A percentile compares a stretch with the other conserved stretches of the same genome.
These are phyloP conservation scores for Melocanna baccifera DNA, from an alignment of 176 grass and related monocot genomes.

Conservation along the genomic window DNA sequence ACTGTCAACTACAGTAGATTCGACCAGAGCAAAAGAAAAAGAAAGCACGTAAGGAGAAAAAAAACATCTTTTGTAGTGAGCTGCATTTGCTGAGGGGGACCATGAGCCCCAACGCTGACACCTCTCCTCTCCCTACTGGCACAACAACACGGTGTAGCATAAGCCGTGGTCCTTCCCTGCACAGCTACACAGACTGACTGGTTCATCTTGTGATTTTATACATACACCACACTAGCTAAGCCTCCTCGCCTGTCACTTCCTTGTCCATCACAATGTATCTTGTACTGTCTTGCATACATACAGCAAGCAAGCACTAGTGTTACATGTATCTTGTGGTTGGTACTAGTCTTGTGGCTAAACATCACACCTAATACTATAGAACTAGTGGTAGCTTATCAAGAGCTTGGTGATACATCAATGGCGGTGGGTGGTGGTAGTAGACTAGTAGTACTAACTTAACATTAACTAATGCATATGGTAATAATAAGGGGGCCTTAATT, in stretches of 20 bases:
- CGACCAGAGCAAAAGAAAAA: neutral
- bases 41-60: neutral
- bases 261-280: constrained; percentile 14
- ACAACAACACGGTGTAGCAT: constrained; percentile 1
- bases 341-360: constrained; percentile 42
- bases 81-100: constrained; percentile 23
- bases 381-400: constrained; percentile 20
- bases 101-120: constrained; percentile 26
- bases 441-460: constrained; percentile 21
- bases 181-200: neutral
- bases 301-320: constrained; percentile 12
- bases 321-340: constrained; percentile 41
- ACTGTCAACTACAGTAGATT: constrained; percentile 37
- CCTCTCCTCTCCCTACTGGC: constrained; percentile 5
- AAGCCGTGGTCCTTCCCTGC: constrained; percentile 6
- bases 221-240: constrained; percentile 7
- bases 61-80: constrained; percentile 9
- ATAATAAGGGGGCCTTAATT: constrained; percentile 21
- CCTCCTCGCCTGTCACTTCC: neutral
- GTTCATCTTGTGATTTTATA: constrained; percentile 32
- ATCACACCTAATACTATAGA: constrained; percentile 30
- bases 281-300: constrained; percentile 21
- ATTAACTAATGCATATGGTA: constrained; percentile 2
- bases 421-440: neutral
- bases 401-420: constrained; percentile 36